Percentiles rank a stretch among this genome's conserved stretches.
Evolutionary conservation across 164 flowering plant genomes (phyloP).

Genomic region (Macadamia tetraphylla): DNA sequence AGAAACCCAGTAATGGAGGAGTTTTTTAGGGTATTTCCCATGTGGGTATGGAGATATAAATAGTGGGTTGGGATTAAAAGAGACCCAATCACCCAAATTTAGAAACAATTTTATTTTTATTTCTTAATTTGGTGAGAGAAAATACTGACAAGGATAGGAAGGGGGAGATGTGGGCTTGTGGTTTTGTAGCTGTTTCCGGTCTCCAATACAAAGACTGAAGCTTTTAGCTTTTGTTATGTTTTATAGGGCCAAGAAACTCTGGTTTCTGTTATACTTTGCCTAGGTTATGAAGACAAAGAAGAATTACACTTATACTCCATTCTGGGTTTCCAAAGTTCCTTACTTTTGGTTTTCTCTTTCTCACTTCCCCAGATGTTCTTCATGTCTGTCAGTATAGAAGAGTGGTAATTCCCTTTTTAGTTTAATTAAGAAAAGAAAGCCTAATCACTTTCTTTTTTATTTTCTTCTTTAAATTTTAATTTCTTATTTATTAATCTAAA

Average conservation of each 20-base stretch:
- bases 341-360: conserved; percentile 53
- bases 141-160: conserved; percentile 17
- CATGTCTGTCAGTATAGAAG: conserved; percentile 27
- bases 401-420: neutral
- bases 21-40: conserved; percentile 35
- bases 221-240: conserved; percentile 53
- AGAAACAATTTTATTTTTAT: neutral
- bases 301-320: conserved; percentile 46
- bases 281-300: conserved; percentile 28
- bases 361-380: conserved; percentile 85
- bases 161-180: neutral
- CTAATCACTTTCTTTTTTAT: conserved; percentile 20
- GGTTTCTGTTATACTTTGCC: conserved; percentile 50
- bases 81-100: conserved; percentile 17
- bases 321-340: conserved; percentile 53
- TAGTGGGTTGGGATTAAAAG: conserved; percentile 40
- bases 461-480: neutral
- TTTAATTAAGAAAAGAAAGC: conserved; percentile 22
- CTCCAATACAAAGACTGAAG: conserved; percentile 72
- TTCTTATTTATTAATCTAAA: neutral
- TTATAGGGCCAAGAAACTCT: conserved; percentile 24
- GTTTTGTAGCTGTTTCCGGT: conserved; percentile 45
- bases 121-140: conserved; percentile 8
- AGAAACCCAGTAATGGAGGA: conserved; percentile 18
- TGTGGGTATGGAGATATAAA: conserved; percentile 45